Evolutionary conservation across 108 stramenopile genomes (phyloP), one percentile per base, ranked within the genome.

Genomic region (Heterococcus sp.): DNA sequence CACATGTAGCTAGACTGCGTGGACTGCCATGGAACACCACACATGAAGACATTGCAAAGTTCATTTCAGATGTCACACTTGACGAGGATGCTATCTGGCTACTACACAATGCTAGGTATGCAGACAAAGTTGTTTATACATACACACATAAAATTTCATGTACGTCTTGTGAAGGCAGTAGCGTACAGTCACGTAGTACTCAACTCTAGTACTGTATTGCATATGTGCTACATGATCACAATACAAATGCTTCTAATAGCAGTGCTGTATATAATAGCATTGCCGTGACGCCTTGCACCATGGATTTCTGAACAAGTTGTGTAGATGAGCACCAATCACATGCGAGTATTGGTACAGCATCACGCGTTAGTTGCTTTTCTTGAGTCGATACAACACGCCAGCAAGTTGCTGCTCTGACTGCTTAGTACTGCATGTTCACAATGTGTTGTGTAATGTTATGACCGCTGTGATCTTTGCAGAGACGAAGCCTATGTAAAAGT

Each of bases 11-110:
- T 30, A 72, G 73, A 31, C 39, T 82, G n/a, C 38, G 72, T 1
- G 82, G 82, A 29, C 11, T 82, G 64, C 82, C 82, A 3, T 82
- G 82, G 82, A 82, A 82, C 34, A 66, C 72, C 31, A 66, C 58
- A 32, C 67, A 39, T 8, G 68, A 73, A 67, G 82, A 82, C 35
- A 68, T 82, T 68, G 58, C 35, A 2, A 68, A 75, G 14, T 82
- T 82, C 73, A 34, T 82, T 2, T 32, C 46, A 26, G 66, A 46
- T 3, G 32, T 74, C 14, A 74, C 63, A 58, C 46, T 78, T 1
- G 66, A 67, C 1, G 69, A 78, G 2, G 40, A 32, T 3, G 65
- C 28, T 33, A 67, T 70, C 37, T 66, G 64, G 69, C 14, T 78
- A 35, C 69, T 78, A 35, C 76, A 78, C 76, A 78, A 78, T 36